Conservation (phyloP, 306 rosid genomes). For the Quercus mongolica region DNA sequence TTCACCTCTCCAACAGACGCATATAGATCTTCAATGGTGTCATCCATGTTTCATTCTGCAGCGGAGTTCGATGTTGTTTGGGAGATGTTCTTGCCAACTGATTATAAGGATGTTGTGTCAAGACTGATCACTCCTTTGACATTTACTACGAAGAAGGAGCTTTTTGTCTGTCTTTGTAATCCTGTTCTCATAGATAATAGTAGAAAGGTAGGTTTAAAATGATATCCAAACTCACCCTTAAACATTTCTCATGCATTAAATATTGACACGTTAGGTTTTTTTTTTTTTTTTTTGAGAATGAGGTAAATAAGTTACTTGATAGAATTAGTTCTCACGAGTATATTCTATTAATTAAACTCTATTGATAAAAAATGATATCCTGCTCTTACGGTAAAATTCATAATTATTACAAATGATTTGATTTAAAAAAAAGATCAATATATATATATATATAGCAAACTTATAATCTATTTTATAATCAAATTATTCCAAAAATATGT, state of each 20-base stretch:
- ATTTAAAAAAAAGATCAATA: too few relatives aligned
- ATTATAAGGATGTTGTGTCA: constrained; percentile 36
- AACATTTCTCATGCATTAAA: neutral
- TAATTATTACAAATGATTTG: too few relatives aligned
- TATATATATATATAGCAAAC: too few relatives aligned
- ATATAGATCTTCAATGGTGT: constrained; percentile 37
- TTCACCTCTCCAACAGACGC: constrained; percentile 45
- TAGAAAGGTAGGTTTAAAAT: constrained; percentile 30
- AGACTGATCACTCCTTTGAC: constrained; percentile 21
- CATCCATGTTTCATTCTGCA: constrained; percentile 33
- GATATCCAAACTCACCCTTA: neutral
- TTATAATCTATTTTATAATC: too few relatives aligned
- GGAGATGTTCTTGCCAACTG: constrained; percentile 52
- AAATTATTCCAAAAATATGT: too few relatives aligned
- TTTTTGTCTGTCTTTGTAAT: constrained; percentile 37
- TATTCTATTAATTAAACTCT: too few relatives aligned
- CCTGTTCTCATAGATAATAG: constrained; percentile 45
- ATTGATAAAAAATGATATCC: too few relatives aligned
- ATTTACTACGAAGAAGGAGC: constrained; percentile 42
- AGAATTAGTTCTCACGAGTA: too few relatives aligned
- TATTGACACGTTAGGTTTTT: neutral
- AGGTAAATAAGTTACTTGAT: too few relatives aligned
- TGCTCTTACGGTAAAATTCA: too few relatives aligned
- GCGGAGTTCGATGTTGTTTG: constrained; percentile 51
- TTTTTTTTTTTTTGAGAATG: neutral